Percentiles rank a stretch among this genome's conserved stretches.
These are phyloP conservation scores for Mucor ambiguus DNA, from an alignment of 371 early-diverging fungal species.

Conservation along the genomic window DNA sequence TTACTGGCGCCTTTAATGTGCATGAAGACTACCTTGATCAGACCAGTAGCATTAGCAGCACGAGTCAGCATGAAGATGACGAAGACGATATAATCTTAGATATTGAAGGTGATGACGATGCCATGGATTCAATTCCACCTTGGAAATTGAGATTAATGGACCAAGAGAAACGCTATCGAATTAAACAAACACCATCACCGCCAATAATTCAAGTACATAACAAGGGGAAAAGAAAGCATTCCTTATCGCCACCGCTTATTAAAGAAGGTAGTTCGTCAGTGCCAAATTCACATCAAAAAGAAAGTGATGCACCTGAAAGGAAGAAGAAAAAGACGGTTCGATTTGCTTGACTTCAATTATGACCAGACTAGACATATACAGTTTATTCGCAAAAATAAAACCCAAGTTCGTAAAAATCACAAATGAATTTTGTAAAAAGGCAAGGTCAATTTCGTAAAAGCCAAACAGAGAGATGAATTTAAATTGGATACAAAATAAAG, in stretches of 20 bases:
- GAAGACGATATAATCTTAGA: not conserved
- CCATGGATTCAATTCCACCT: not conserved
- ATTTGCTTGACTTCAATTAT: not conserved
- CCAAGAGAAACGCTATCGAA: not conserved
- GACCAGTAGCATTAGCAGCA: not conserved
- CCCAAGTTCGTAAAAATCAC: no score
- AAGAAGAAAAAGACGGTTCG: not conserved
- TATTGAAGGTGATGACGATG: constrained; percentile 12
- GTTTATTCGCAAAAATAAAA: no score
- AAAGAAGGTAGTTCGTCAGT: not conserved
- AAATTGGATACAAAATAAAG: no score
- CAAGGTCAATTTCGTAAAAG: no score
- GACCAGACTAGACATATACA: no score
- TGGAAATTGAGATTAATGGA: constrained; percentile 6
- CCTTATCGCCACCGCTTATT: not conserved
- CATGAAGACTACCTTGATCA: no score
- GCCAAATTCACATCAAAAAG: not conserved
- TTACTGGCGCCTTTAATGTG: not conserved
- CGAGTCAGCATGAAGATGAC: not conserved
- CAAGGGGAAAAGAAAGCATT: not conserved
- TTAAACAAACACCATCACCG: not conserved
- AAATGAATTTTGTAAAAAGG: no score
- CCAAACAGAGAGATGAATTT: no score
- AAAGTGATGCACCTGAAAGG: not conserved
- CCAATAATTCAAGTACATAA: not conserved